phyloP scores from a whole-genome alignment of 2,329 filamentous ascomycete species.

The Aureobasidium sp. region DNA sequence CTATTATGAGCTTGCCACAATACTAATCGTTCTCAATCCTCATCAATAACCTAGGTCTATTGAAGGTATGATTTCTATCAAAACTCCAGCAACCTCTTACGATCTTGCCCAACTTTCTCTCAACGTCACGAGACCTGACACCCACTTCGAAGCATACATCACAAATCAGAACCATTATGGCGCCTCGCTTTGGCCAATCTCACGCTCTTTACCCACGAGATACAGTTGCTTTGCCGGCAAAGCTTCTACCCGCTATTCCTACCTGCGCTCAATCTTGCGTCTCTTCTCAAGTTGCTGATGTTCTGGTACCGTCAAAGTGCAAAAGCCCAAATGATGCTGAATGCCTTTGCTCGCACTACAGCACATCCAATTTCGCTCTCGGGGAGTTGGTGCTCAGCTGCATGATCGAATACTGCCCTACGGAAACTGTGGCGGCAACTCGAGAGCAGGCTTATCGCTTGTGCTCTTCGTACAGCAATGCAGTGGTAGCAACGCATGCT shows the following conservation, averaged over 20 bases:
- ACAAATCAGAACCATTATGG: neutral
- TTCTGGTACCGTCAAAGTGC: slow-evolving; percentile 17
- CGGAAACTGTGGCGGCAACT: neutral
- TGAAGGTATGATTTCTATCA: neutral
- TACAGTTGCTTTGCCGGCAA: slow-evolving; percentile 12
- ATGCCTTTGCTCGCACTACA: slow-evolving; percentile 29
- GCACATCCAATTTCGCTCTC: slow-evolving; percentile 26
- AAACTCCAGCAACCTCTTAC: neutral
- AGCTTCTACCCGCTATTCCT: slow-evolving; percentile 20
- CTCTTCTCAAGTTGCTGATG: slow-evolving; percentile 20
- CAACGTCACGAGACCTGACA: neutral
- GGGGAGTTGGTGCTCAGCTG: slow-evolving; percentile 27
- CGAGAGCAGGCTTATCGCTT: slow-evolving; percentile 22
- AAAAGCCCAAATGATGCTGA: slow-evolving; percentile 21
- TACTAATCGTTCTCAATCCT: slow-evolving; percentile 1
- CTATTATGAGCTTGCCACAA: slow-evolving; percentile 7
- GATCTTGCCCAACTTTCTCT: neutral
- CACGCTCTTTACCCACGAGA: neutral
- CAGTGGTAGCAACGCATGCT: slow-evolving; percentile 25
- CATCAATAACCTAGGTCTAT: neutral
- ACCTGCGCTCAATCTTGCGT: slow-evolving; percentile 27
- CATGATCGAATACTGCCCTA: slow-evolving; percentile 17
- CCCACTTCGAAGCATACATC: neutral
- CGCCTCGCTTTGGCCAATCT: neutral
- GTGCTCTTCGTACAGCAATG: slow-evolving; percentile 22